Evolutionary conservation across 2,329 filamentous ascomycete species (phyloP).

Genomic region (Trematosphaeria pertusa): DNA sequence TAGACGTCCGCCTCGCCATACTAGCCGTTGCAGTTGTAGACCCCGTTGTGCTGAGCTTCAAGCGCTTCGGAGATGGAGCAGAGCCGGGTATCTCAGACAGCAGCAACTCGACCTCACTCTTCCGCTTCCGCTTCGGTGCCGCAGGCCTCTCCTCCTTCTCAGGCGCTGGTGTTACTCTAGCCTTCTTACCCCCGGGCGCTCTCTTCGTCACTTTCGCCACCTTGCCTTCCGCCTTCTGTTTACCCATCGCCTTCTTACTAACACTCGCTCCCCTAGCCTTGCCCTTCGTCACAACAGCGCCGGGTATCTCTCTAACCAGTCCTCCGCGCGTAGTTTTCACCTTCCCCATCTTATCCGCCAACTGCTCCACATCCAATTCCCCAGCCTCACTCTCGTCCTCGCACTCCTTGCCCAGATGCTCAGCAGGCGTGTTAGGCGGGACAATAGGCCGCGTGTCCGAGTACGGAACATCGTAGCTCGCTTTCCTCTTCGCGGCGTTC

Average conservation of each 20-base stretch:
- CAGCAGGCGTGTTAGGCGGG: conserved; percentile 19
- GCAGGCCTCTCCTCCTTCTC: no score
- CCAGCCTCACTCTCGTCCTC: background rate
- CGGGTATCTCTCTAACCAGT: conserved; percentile 2
- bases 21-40: no score
- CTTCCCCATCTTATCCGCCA: conserved; percentile 15
- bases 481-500: background rate
- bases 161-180: no score
- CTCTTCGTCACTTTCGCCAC: background rate
- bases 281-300: background rate
- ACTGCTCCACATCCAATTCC: conserved; percentile 3
- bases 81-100: no score
- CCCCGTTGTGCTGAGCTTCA: no score
- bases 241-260: background rate
- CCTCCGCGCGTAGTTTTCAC: conserved; percentile 14
- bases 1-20: no score
- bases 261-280: conserved; percentile 1
- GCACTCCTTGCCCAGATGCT: background rate
- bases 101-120: no score
- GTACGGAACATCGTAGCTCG: conserved; percentile 15
- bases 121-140: no score
- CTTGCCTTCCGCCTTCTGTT: background rate
- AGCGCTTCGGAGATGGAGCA: no score
- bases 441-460: conserved; percentile 10
- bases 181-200: background rate